These are phyloP conservation scores for Alternaria consortialis DNA, from an alignment of 2,329 filamentous ascomycete genomes.

Conservation along the genomic window DNA sequence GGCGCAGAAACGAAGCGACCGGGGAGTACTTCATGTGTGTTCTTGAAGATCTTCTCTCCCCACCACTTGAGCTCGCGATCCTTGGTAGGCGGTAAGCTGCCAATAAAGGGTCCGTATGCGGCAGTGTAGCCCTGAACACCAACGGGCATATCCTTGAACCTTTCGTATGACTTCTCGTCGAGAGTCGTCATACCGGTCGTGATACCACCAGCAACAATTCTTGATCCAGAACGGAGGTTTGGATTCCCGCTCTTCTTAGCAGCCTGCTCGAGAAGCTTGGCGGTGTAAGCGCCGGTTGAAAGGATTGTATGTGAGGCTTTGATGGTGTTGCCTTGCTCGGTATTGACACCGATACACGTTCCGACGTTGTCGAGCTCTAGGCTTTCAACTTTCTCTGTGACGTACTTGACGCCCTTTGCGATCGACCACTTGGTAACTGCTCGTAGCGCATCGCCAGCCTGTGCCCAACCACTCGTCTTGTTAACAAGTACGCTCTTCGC, in stretches of 20 bases:
- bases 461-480: conserved; percentile 69
- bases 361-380: conserved; percentile 60
- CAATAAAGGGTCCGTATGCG: conserved; percentile 43
- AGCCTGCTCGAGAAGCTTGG: conserved; percentile 58
- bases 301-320: conserved; percentile 45
- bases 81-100: conserved; percentile 44
- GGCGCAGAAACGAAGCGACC: conserved; percentile 66
- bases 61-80: conserved; percentile 49
- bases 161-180: conserved; percentile 39
- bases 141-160: conserved; percentile 47
- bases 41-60: conserved; percentile 49
- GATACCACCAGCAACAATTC: conserved; percentile 66
- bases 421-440: conserved; percentile 64
- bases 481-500: conserved; percentile 69
- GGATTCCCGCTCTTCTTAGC: conserved; percentile 57
- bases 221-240: conserved; percentile 62
- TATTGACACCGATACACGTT: conserved; percentile 50
- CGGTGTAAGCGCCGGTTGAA: conserved; percentile 55
- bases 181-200: conserved; percentile 60
- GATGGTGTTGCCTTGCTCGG: conserved; percentile 44
- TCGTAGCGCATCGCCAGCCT: conserved; percentile 66
- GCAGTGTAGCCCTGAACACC: conserved; percentile 45
- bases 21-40: conserved; percentile 51
- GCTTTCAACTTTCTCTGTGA: conserved; percentile 61
- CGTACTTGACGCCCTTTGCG: conserved; percentile 67